A percentile compares a stretch with the other conserved stretches of the same genome.
phyloP scores from a whole-genome alignment of 352 stramenopile genomes.

The Albugo candida region DNA sequence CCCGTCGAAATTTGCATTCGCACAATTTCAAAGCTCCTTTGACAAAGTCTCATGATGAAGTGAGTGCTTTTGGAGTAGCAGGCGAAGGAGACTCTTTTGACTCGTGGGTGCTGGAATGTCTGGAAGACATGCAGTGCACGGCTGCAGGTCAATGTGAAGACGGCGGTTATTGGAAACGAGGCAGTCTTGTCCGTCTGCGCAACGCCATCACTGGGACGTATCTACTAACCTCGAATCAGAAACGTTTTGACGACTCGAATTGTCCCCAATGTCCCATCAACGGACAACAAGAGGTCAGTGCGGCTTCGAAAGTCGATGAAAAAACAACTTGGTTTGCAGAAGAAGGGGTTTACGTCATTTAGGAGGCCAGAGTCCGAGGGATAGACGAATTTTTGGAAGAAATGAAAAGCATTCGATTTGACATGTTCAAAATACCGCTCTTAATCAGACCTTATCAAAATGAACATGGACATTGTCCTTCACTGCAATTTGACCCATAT shows the following conservation, averaged over 20 bases:
- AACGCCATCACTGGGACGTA: conserved; percentile 28
- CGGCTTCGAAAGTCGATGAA: conserved; percentile 20
- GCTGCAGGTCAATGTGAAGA: conserved; percentile 44
- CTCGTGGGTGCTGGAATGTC: conserved; percentile 60
- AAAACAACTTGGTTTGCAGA: conserved; percentile 55
- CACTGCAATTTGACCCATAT: conserved; percentile 32
- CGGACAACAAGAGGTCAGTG: conserved; percentile 69
- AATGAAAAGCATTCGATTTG: background rate
- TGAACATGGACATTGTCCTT: conserved; percentile 17
- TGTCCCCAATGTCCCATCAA: conserved; percentile 69
- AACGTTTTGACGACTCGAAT: conserved; percentile 60
- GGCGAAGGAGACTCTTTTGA: conserved; percentile 51
- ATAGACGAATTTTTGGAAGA: background rate
- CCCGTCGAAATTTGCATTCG: conserved; percentile 61
- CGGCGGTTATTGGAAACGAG: conserved; percentile 53
- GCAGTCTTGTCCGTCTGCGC: conserved; percentile 45
- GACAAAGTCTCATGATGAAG: conserved; percentile 32
- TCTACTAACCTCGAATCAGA: conserved; percentile 22
- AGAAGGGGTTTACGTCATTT: conserved; percentile 64
- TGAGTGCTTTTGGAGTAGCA: conserved; percentile 63
- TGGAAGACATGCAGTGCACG: conserved; percentile 52
- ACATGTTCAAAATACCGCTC: background rate
- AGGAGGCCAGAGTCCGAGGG: conserved; percentile 8
- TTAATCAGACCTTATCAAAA: background rate
- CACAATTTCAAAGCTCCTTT: conserved; percentile 53